A percentile compares a stretch with the other conserved stretches of the same genome.
Conservation (phyloP, 257 asterid genomes). For the Scutellaria baicalensis region DNA sequence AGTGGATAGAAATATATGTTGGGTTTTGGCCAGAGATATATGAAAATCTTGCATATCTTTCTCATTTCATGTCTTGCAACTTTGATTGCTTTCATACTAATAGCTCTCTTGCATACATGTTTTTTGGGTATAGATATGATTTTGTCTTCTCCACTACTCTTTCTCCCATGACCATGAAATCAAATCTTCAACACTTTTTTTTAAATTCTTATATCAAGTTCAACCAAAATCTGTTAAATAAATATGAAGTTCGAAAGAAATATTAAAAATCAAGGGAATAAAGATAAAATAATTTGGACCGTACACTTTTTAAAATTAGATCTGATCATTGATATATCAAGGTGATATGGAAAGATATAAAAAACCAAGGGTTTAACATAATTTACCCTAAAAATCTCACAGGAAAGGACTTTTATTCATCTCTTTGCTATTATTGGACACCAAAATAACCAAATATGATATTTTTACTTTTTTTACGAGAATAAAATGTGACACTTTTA, state of each 20-base stretch:
- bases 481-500: too few relatives aligned
- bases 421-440: too few relatives aligned
- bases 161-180: neutral
- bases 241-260: too few relatives aligned
- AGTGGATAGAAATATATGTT: slow-evolving; percentile 18
- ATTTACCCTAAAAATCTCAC: neutral
- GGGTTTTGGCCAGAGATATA: slow-evolving; percentile 2
- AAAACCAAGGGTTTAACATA: too few relatives aligned
- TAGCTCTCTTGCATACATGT: slow-evolving; percentile 4
- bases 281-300: too few relatives aligned
- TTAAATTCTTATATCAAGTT: neutral
- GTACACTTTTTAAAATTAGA: too few relatives aligned
- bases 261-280: too few relatives aligned
- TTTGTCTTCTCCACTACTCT: neutral
- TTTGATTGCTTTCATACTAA: neutral
- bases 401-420: neutral
- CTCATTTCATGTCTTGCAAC: slow-evolving; percentile 8
- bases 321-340: too few relatives aligned
- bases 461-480: neutral
- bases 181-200: neutral
- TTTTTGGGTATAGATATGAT: neutral
- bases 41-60: neutral
- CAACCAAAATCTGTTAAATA: too few relatives aligned
- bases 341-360: too few relatives aligned
- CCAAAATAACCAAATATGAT: too few relatives aligned